phyloP scores from a whole-genome alignment of 352 stramenopile species.

The Phytophthora pistaciae region DNA sequence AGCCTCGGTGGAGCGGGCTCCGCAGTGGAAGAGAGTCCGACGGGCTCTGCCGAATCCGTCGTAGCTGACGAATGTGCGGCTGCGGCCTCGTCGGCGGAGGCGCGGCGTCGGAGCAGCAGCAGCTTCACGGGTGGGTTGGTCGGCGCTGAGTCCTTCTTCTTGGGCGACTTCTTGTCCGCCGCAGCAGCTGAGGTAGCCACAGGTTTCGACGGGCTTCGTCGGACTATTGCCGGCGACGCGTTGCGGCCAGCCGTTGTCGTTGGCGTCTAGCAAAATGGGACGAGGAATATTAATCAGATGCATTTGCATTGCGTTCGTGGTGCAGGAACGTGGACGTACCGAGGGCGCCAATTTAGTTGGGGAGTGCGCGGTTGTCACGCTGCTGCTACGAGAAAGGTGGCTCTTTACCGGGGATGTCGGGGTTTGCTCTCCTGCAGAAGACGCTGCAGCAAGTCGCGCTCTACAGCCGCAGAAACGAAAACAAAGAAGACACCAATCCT shows the following conservation, averaged over 20 bases:
- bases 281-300: conserved; percentile 10
- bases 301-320: neutral
- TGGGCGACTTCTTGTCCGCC: conserved; percentile 27
- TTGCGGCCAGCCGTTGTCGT: conserved; percentile 3
- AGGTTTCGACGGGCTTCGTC: conserved; percentile 18
- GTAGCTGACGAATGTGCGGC: neutral
- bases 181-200: neutral
- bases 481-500: conserved; percentile 19
- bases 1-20: neutral
- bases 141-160: conserved; percentile 25
- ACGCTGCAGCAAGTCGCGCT: neutral
- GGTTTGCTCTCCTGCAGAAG: conserved; percentile 5
- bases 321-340: conserved; percentile 9
- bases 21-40: conserved; percentile 22
- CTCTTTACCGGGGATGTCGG: conserved; percentile 15
- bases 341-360: conserved; percentile 18
- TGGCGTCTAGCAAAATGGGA: conserved; percentile 1
- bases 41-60: neutral
- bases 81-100: conserved; percentile 18
- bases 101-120: conserved; percentile 58
- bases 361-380: conserved; percentile 7
- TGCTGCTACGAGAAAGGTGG: conserved; percentile 19
- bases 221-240: conserved; percentile 1
- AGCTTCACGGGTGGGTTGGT: conserved; percentile 77
- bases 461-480: conserved; percentile 39